Evolutionary conservation across 257 asterid species (phyloP).

Genomic region (Knoxia roxburghii): DNA sequence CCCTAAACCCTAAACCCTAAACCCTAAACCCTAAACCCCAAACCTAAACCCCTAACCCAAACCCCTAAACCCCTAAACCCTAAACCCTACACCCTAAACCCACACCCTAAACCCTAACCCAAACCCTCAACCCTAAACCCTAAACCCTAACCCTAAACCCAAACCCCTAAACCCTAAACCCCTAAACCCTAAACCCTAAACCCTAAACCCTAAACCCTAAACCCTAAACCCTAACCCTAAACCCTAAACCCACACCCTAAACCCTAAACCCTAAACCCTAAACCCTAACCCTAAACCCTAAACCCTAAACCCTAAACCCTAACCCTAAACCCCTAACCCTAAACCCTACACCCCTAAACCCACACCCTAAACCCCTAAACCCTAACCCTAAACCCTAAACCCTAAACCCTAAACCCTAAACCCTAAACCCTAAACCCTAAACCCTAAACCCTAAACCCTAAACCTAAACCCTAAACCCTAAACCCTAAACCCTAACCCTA

Average conservation of each 20-base stretch:
- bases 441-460: slow-evolving; percentile 9
- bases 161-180: slow-evolving; percentile 12
- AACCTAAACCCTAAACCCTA: not conserved
- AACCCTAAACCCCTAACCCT: not conserved
- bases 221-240: slow-evolving; percentile 8
- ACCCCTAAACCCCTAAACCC: slow-evolving; percentile 2
- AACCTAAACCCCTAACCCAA: too few species aligned
- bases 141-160: slow-evolving; percentile 11
- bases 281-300: slow-evolving; percentile 4
- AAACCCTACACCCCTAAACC: slow-evolving; percentile 2
- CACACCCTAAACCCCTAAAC: slow-evolving; percentile 1
- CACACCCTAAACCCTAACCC: too few species aligned
- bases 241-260: slow-evolving; percentile 10
- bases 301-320: not conserved
- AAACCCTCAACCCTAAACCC: slow-evolving; percentile 12
- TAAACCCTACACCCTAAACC: not conserved
- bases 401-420: slow-evolving; percentile 18
- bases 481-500: not conserved
- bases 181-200: slow-evolving; percentile 6
- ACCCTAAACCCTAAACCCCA: too few species aligned
- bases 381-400: slow-evolving; percentile 11
- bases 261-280: slow-evolving; percentile 3
- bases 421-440: slow-evolving; percentile 14
- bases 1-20: too few species aligned
- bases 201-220: slow-evolving; percentile 14